phyloP scores from a whole-genome alignment of 1,284 basidiomycete species.

The Mrakiaceae sp. region DNA sequence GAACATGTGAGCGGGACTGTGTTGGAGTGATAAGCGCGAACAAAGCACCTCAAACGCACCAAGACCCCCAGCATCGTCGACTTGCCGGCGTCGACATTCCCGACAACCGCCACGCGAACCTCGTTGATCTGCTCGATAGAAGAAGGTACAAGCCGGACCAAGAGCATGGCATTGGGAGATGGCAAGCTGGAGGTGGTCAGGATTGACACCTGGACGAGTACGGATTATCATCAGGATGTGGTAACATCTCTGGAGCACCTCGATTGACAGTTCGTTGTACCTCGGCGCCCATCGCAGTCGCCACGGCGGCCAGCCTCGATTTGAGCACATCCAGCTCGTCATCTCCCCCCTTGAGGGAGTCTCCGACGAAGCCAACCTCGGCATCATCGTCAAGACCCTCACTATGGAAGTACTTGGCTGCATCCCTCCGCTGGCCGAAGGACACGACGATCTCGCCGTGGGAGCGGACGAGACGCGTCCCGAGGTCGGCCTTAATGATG shows the following conservation, averaged over 20 bases:
- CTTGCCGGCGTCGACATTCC: constrained; percentile 78
- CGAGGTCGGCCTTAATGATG: constrained; percentile 10
- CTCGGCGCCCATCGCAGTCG: constrained; percentile 3
- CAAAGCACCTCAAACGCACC: too few species aligned
- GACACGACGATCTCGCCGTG: constrained; percentile 12
- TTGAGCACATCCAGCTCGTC: background rate
- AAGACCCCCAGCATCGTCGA: constrained; percentile 83
- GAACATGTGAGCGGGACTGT: constrained; percentile 5
- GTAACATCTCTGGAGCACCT: background rate
- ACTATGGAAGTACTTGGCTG: background rate
- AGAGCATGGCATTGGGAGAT: constrained; percentile 27
- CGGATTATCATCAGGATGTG: constrained; percentile 21
- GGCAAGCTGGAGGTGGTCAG: constrained; percentile 1
- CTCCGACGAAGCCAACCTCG: constrained; percentile 11
- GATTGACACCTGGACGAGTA: constrained; percentile 30
- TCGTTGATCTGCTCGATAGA: constrained; percentile 47
- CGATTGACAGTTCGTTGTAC: background rate
- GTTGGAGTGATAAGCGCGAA: constrained; percentile 47
- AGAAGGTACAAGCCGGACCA: constrained; percentile 29
- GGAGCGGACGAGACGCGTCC: background rate
- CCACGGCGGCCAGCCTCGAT: background rate
- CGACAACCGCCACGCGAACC: constrained; percentile 87
- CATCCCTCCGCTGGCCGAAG: constrained; percentile 2
- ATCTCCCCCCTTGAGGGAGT: background rate
- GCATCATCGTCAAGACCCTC: background rate